Evolutionary conservation across 208 protist species (phyloP).

Genomic region (Wallacemonas collosoma): DNA sequence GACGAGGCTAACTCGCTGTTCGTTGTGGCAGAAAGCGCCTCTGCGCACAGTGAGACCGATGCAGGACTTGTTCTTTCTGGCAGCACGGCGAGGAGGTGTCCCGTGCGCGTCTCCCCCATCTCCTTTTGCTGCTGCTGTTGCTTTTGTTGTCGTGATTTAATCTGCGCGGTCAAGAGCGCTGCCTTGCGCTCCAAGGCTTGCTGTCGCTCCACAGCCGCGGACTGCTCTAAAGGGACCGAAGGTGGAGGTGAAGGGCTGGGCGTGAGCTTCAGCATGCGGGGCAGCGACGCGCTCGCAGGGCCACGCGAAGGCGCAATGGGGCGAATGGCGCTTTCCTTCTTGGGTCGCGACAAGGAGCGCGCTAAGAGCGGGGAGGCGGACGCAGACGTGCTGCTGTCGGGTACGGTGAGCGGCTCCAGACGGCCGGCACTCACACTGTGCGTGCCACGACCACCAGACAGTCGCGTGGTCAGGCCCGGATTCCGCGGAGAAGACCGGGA

Average conservation of each 20-base stretch:
- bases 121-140: neutral
- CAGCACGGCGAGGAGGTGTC: neutral
- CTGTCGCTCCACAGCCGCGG: slow-evolving; percentile 2
- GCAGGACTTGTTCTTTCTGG: neutral
- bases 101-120: neutral
- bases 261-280: slow-evolving; percentile 16
- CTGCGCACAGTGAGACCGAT: too few species aligned
- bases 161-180: slow-evolving; percentile 9
- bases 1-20: neutral
- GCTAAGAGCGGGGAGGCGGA: slow-evolving; percentile 1
- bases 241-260: slow-evolving; percentile 13
- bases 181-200: slow-evolving; percentile 12
- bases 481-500: slow-evolving; percentile 10
- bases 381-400: neutral
- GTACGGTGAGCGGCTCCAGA: neutral
- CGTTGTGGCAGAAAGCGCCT: neutral
- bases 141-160: slow-evolving; percentile 7
- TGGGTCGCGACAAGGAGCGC: slow-evolving; percentile 11
- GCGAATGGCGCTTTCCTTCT: neutral
- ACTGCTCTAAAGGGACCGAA: neutral
- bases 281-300: neutral
- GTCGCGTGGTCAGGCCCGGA: slow-evolving; percentile 8
- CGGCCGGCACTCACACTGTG: neutral
- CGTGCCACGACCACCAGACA: neutral
- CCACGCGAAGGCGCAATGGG: neutral